Evolutionary conservation across 2,329 filamentous ascomycete genomes (phyloP), one percentile per base, ranked within the genome.

Genomic region (Dendrostoma leiphaemia): DNA sequence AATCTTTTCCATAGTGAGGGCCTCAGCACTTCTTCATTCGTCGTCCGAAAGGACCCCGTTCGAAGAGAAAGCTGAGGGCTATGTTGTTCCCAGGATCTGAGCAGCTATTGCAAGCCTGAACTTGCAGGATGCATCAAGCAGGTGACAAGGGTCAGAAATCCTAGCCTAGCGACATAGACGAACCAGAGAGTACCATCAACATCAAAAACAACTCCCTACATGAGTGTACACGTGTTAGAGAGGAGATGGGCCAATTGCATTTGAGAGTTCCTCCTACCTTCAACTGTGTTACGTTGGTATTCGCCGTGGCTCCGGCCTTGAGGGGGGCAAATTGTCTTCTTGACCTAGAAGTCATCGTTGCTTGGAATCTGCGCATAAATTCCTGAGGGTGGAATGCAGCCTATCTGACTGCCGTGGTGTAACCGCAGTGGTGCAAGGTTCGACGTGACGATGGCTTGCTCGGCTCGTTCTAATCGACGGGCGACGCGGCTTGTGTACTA

Each of bases 131-230:
- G n/a, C n/a, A n/a, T n/a, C n/a, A n/a, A n/a, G n/a, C n/a, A n/a
- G n/a, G n/a, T n/a, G n/a, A n/a, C n/a, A n/a, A n/a, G n/a, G n/a
- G n/a, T n/a, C 21, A 44, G 34, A 37, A 12, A 15, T 7, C 34
- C 6, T 15, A 37, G 34, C 6, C 13, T 15, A 15, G 13, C 13
- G 48, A 46, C 51, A 53, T 31, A 37, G 19, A 77, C 85, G 74
- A 73, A 95, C 92, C 88, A 97, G 57, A 97, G 73, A 23, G 93
- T 99, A 3, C 93, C 93, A 70, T 99, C 93, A 59, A 99, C 90
- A 73, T 99, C 93, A 71, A 97, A 97, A 13, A 97, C 79, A 2
- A 88, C 72, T 3, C 85, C 85, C 57, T 76, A 76, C 26, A 35
- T 10, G 19, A n/a, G 10, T 28, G 9, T n/a, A 17, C 15, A 51